Conservation (phyloP, 176 grass and related monocot genomes). For the Phyllostachys edulis region DNA sequence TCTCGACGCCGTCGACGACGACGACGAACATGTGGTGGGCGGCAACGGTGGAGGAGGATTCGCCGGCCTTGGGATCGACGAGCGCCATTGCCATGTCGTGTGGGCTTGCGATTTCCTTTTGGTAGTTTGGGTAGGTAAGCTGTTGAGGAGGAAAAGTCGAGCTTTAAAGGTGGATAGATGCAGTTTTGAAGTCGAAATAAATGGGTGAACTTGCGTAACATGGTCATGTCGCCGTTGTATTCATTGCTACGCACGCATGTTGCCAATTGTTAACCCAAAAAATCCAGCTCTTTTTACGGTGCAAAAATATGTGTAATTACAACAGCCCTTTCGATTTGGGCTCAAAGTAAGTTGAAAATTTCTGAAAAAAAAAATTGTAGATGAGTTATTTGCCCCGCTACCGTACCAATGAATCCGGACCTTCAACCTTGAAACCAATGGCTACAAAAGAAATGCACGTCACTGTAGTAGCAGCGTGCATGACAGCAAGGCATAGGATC, state of each 20-base stretch:
- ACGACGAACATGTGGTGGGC: constrained; percentile 39
- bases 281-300: neutral
- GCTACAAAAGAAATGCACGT: too few species aligned
- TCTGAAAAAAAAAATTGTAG: too few species aligned
- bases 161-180: neutral
- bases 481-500: too few species aligned
- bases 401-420: too few species aligned
- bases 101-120: constrained; percentile 26
- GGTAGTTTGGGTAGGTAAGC: constrained; percentile 19
- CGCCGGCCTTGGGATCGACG: constrained; percentile 24
- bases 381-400: too few species aligned
- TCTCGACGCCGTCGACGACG: constrained; percentile 46
- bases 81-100: constrained; percentile 29
- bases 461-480: too few species aligned
- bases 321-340: too few species aligned
- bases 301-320: neutral
- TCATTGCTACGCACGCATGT: neutral
- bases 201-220: neutral
- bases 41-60: constrained; percentile 10
- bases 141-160: neutral
- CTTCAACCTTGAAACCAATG: too few species aligned
- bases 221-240: neutral
- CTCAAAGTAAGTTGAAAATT: too few species aligned
- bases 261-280: neutral
- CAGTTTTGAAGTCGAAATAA: neutral